Evolutionary conservation across 2,329 filamentous ascomycete species (phyloP), one percentile per base, ranked within the genome.

Genomic region (Paracorniculantispora psalliotae): DNA sequence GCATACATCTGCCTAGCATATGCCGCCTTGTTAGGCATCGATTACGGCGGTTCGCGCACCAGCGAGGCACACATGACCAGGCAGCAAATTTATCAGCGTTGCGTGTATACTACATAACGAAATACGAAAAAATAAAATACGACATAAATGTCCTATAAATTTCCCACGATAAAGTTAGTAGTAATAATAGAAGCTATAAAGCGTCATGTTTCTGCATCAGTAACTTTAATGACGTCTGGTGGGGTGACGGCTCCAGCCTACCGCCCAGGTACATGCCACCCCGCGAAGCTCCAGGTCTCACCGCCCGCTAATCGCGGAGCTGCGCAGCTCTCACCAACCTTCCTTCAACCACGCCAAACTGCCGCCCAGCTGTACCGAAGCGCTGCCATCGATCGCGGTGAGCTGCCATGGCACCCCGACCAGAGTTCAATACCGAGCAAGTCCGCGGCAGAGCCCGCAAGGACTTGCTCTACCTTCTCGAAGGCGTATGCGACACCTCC

Each of bases 401-500:
- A 79, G 79, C 77, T 75, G 76, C 65, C 68, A 90, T 90, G 87
- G 85, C 85, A 77, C 86, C 86, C 76, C 83, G 84, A 75, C 78
- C 77, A 71, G 83, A 82, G 70, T 90, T 94, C 72, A 88, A 87
- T 73, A 84, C 87, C 61, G 85, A 89, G 67, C 85, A 91, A 69
- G 85, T 94, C 72, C 86, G 83, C 69, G 88, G 89, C 64, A 91
- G 89, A 76, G 90, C 92, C 65, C 88, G 92, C 62, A 92, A 92
- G 73, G 91, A 97, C 72, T 81, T 99, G 65, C 82, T 99, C 66
- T 87, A 89, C 75, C 86, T 97, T 67, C 88, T 99, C 62, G 93
- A 97, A 83, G 88, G 90, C 75, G 94, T 99, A 89, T 66, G 61
- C 61, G 73, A 76, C 61, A 77, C 63, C 58, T n/a, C n/a, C 33